phyloP scores from a whole-genome alignment of 306 rosid genomes.

The Ochetophila trinervis region DNA sequence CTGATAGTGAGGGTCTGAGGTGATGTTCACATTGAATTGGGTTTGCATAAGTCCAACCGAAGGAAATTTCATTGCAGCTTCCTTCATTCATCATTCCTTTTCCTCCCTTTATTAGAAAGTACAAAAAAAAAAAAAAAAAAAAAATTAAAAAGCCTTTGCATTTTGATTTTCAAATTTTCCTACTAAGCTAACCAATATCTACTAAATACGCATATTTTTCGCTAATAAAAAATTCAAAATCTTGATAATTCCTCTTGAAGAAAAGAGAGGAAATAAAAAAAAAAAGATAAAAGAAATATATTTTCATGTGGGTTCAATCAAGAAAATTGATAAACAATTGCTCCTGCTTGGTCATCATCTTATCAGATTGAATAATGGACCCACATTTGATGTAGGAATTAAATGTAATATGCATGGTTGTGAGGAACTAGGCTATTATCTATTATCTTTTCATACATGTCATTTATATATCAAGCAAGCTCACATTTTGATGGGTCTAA shows the following conservation, averaged over 20 bases:
- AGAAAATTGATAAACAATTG: neutral
- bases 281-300: conserved; percentile 13
- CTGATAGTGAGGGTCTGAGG: too few relatives aligned
- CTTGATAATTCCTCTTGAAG: too few relatives aligned
- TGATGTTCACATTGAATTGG: conserved; percentile 9
- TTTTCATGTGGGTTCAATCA: neutral
- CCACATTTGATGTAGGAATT: neutral
- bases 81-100: neutral
- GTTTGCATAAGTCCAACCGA: conserved; percentile 9
- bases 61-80: conserved; percentile 40
- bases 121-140: neutral
- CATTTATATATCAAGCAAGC: too few relatives aligned
- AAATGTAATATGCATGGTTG: neutral
- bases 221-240: too few relatives aligned
- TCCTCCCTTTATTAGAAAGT: neutral
- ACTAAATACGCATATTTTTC: too few relatives aligned
- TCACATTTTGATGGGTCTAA: too few relatives aligned
- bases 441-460: too few relatives aligned
- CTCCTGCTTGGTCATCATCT: neutral
- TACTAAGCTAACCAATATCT: too few relatives aligned
- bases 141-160: too few relatives aligned
- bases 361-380: neutral
- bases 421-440: too few relatives aligned
- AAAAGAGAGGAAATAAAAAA: too few relatives aligned
- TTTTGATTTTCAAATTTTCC: too few relatives aligned